These are phyloP conservation scores for Haberlea rhodopensis DNA, from an alignment of 257 asterid species.

Conservation along the genomic window DNA sequence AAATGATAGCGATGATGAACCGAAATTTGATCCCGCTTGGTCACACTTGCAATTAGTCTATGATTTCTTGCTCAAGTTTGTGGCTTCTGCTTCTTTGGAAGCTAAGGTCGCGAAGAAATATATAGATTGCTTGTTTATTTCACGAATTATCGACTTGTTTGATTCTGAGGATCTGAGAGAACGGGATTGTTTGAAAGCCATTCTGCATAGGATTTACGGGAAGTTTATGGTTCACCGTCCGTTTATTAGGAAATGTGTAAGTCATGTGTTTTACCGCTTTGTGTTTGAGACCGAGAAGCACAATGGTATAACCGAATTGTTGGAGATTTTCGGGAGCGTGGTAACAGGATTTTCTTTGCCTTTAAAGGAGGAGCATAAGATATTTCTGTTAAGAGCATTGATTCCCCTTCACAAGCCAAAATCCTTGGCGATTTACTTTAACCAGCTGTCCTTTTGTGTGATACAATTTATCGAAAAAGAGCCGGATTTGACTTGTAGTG, in stretches of 20 bases:
- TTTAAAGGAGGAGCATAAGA: conserved; percentile 25
- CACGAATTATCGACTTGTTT: neutral
- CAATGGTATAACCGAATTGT: conserved; percentile 21
- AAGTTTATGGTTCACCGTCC: conserved; percentile 11
- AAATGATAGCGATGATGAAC: conserved; percentile 11
- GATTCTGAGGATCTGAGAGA: conserved; percentile 12
- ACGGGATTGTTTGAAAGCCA: conserved; percentile 2
- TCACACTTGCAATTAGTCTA: conserved; percentile 20
- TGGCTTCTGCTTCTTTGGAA: conserved; percentile 3
- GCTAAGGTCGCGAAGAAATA: conserved; percentile 11
- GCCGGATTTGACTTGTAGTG: conserved; percentile 18
- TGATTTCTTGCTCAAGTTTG: conserved; percentile 13
- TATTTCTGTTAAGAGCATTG: conserved; percentile 17
- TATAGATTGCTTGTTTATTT: neutral
- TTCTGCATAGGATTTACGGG: conserved; percentile 11
- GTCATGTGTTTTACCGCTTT: neutral
- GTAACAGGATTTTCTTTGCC: conserved; percentile 25
- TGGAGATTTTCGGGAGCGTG: conserved; percentile 27
- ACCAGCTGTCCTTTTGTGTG: conserved; percentile 20
- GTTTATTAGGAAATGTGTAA: neutral
- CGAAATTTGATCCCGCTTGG: conserved; percentile 11
- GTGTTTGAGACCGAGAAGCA: conserved; percentile 14
- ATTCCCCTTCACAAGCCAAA: conserved; percentile 30
- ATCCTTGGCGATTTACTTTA: conserved; percentile 14
- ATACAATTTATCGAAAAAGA: conserved; percentile 24